Evolutionary conservation across 1,139 yeast species (phyloP).

Genomic region (Pichia sp.): DNA sequence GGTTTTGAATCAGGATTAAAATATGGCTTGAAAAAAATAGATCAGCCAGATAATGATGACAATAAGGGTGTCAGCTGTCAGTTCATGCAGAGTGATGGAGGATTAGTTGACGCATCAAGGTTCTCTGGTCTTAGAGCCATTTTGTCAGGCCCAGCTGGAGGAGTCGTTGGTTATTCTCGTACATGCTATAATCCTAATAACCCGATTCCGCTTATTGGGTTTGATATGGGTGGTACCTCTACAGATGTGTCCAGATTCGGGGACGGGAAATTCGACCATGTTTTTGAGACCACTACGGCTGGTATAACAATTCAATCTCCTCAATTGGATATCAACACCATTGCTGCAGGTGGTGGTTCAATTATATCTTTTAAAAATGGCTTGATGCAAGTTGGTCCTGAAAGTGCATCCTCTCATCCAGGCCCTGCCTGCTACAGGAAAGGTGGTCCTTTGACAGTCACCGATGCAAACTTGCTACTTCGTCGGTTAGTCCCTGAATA

Average conservation of each 20-base stretch:
- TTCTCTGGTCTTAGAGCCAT: constrained; percentile 53
- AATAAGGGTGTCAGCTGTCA: constrained; percentile 34
- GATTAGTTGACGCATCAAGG: constrained; percentile 42
- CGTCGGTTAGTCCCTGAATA: constrained; percentile 52
- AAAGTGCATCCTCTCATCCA: constrained; percentile 58
- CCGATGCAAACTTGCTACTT: constrained; percentile 53
- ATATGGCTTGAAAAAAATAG: constrained; percentile 42
- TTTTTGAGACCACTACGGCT: constrained; percentile 53
- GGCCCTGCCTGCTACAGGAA: constrained; percentile 59
- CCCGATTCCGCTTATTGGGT: constrained; percentile 47
- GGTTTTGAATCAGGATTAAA: constrained; percentile 59
- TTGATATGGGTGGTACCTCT: constrained; percentile 63
- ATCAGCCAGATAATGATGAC: constrained; percentile 18
- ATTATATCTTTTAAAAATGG: constrained; percentile 51
- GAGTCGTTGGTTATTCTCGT: constrained; percentile 53
- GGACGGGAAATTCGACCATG: constrained; percentile 46
- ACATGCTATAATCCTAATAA: constrained; percentile 45
- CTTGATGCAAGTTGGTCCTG: constrained; percentile 54
- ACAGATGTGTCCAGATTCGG: constrained; percentile 52
- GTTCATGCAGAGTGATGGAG: constrained; percentile 63
- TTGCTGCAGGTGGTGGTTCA: constrained; percentile 62
- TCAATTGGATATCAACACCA: constrained; percentile 53
- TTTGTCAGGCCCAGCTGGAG: constrained; percentile 61
- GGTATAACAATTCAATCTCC: constrained; percentile 56
- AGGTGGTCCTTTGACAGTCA: constrained; percentile 55